These are phyloP conservation scores for Lecanosticta acicola DNA, from an alignment of 2,329 filamentous ascomycete species.

Conservation along the genomic window DNA sequence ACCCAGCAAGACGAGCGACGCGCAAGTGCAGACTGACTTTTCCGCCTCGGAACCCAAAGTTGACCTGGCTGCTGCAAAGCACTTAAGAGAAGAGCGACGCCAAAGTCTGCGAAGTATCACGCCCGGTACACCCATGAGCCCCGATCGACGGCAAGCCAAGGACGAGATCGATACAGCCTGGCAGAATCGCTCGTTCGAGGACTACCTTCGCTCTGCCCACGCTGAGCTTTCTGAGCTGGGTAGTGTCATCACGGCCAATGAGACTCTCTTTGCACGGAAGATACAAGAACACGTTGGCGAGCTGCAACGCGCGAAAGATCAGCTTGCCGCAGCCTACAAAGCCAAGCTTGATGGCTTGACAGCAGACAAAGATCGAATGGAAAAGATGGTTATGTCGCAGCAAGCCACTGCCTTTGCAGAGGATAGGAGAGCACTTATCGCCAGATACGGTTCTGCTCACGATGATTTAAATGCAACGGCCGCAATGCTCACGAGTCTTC, in stretches of 20 bases:
- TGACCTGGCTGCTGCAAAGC: constrained; percentile 10
- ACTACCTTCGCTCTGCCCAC: constrained; percentile 32
- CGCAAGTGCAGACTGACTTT: constrained; percentile 22
- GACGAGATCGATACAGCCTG: constrained; percentile 17
- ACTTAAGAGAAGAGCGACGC: constrained; percentile 12
- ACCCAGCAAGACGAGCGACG: constrained; percentile 12
- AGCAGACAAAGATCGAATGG: constrained; percentile 27
- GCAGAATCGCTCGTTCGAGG: constrained; percentile 30
- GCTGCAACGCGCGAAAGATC: constrained; percentile 32
- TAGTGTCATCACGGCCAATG: constrained; percentile 32
- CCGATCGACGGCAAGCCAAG: constrained; percentile 13
- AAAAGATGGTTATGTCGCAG: constrained; percentile 27
- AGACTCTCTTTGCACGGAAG: constrained; percentile 32
- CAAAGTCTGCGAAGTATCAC: not conserved
- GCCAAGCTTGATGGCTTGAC: constrained; percentile 30
- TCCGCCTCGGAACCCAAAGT: constrained; percentile 14
- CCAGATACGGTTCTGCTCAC: constrained; percentile 23
- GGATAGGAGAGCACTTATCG: constrained; percentile 30
- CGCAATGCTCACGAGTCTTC: constrained; percentile 21
- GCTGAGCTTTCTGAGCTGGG: constrained; percentile 32
- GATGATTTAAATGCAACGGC: constrained; percentile 19
- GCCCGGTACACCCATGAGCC: constrained; percentile 17
- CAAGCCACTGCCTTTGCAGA: constrained; percentile 30
- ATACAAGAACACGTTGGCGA: constrained; percentile 35
- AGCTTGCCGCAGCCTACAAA: constrained; percentile 31